Conservation (phyloP, 2,329 filamentous ascomycete genomes). For the Botrytis tulipae region DNA sequence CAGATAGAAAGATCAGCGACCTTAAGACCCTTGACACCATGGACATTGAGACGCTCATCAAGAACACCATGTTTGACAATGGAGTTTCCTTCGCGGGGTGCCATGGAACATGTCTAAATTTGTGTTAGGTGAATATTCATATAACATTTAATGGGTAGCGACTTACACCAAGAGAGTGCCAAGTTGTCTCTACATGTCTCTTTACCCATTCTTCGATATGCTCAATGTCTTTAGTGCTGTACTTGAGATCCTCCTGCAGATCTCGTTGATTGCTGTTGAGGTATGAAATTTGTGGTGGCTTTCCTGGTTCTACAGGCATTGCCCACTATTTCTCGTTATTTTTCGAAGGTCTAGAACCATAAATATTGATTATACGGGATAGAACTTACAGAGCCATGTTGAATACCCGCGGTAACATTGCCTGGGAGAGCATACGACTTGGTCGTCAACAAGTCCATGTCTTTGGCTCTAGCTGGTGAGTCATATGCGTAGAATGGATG, state of each 20-base stretch:
- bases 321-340: conserved; percentile 52
- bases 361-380: neutral
- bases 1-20: conserved; percentile 44
- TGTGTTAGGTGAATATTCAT: conserved; percentile 23
- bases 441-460: conserved; percentile 73
- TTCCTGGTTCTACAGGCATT: conserved; percentile 54
- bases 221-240: conserved; percentile 58
- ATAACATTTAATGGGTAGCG: neutral
- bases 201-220: conserved; percentile 53
- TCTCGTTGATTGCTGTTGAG: conserved; percentile 65
- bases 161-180: conserved; percentile 43
- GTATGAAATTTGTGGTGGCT: conserved; percentile 44
- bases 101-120: conserved; percentile 46
- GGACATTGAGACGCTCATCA: conserved; percentile 42
- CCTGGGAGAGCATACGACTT: conserved; percentile 68
- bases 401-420: conserved; percentile 44
- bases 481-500: conserved; percentile 73
- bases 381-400: conserved; percentile 44
- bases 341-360: neutral
- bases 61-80: conserved; percentile 61
- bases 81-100: conserved; percentile 56
- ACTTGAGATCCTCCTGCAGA: conserved; percentile 62
- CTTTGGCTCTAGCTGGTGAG: conserved; percentile 65
- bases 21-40: conserved; percentile 44
- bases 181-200: conserved; percentile 51